Conservation (phyloP, 805 yeast species). For the Zygoascus ofunaensis region DNA sequence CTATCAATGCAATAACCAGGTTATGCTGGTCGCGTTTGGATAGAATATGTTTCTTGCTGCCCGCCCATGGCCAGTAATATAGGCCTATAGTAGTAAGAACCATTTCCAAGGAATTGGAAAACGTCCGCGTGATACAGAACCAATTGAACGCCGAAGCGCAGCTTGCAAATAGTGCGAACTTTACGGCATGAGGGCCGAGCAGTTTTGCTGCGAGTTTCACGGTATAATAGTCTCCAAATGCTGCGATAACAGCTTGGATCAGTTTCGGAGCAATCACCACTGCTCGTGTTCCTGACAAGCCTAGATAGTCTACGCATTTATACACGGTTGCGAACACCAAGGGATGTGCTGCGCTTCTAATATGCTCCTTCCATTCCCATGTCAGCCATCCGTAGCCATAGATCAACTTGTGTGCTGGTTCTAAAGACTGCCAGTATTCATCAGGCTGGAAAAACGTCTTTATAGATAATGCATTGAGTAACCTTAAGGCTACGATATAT, state of each 20-base stretch:
- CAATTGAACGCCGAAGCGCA: conserved; percentile 70
- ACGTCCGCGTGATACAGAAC: conserved; percentile 72
- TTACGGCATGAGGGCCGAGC: conserved; percentile 18
- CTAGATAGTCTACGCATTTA: conserved; percentile 8
- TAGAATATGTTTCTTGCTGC: background rate
- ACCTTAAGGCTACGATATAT: conserved; percentile 34
- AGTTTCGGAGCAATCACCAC: conserved; percentile 51
- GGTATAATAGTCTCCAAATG: conserved; percentile 58
- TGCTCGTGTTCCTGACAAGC: conserved; percentile 16
- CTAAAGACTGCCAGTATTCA: conserved; percentile 87
- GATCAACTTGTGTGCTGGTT: conserved; percentile 73
- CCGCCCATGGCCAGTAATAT: conserved; percentile 59
- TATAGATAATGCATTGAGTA: conserved; percentile 54
- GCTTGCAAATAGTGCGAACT: conserved; percentile 40
- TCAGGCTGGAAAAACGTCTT: conserved; percentile 90
- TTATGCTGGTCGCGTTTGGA: background rate
- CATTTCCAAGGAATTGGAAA: conserved; percentile 77
- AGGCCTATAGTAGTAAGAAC: conserved; percentile 58
- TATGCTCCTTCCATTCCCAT: conserved; percentile 85
- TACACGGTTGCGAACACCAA: conserved; percentile 48
- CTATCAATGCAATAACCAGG: conserved; percentile 30
- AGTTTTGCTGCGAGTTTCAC: conserved; percentile 38
- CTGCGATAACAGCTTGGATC: conserved; percentile 58
- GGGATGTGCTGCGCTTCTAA: conserved; percentile 78
- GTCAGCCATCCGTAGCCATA: conserved; percentile 78